These are phyloP conservation scores for Exophiala calicioides DNA, from an alignment of 2,329 filamentous ascomycete species.

Conservation along the genomic window DNA sequence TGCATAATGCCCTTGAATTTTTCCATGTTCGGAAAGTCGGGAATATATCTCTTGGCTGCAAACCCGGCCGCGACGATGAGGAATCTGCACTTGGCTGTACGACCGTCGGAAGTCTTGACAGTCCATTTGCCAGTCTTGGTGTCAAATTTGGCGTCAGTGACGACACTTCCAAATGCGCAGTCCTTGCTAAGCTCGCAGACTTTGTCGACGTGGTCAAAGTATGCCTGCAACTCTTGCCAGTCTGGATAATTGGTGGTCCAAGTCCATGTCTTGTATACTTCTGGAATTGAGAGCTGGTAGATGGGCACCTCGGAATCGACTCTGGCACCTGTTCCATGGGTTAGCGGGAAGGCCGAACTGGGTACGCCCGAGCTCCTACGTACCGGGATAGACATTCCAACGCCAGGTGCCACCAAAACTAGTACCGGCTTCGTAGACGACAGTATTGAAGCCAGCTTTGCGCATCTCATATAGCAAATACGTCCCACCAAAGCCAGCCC, in stretches of 20 bases:
- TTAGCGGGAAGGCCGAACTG: not conserved
- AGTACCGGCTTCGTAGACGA: constrained; percentile 57
- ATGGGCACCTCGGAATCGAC: constrained; percentile 51
- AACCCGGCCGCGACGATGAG: constrained; percentile 52
- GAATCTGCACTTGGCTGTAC: constrained; percentile 43
- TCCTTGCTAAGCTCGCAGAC: constrained; percentile 48
- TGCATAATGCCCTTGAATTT: constrained; percentile 61
- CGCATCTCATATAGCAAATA: constrained; percentile 57
- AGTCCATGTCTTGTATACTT: constrained; percentile 44
- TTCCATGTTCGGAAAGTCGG: constrained; percentile 57
- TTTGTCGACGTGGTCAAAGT: constrained; percentile 52
- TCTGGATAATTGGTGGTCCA: constrained; percentile 38
- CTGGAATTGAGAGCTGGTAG: constrained; percentile 51
- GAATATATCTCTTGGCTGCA: constrained; percentile 62
- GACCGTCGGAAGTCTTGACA: constrained; percentile 46
- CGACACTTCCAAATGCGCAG: constrained; percentile 46
- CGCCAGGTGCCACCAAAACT: constrained; percentile 44
- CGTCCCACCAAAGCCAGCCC: constrained; percentile 43
- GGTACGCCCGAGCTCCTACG: not conserved
- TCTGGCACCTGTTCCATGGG: constrained; percentile 42
- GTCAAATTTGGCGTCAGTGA: constrained; percentile 46
- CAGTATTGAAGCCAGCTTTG: constrained; percentile 51
- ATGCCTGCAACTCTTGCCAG: constrained; percentile 44
- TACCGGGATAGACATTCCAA: constrained; percentile 41
- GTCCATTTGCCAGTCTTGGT: constrained; percentile 43